A percentile compares a stretch with the other conserved stretches of the same genome.
Conservation (phyloP, 2,329 filamentous ascomycete genomes). For the Neofusicoccum cordaticola region DNA sequence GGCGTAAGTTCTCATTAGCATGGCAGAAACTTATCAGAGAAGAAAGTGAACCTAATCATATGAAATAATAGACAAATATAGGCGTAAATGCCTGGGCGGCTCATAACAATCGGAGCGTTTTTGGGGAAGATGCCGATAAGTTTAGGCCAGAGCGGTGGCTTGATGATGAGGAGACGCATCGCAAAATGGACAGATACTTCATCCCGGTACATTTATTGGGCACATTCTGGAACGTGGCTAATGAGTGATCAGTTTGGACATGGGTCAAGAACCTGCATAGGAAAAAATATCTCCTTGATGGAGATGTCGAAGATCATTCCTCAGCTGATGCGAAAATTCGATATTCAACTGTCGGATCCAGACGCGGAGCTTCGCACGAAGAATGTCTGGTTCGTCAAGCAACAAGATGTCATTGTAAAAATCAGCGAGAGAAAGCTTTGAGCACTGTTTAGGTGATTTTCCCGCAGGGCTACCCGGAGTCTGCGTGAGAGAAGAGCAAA, state of each 20-base stretch:
- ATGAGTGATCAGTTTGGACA: slow-evolving; percentile 37
- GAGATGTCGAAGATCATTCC: slow-evolving; percentile 36
- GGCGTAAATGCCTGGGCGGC: slow-evolving; percentile 40
- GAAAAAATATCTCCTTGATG: slow-evolving; percentile 35
- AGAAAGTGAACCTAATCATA: too few relatives aligned
- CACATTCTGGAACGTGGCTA: too few relatives aligned
- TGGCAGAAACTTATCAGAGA: slow-evolving; percentile 20
- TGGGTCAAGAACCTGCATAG: slow-evolving; percentile 38
- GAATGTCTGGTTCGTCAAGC: slow-evolving; percentile 3
- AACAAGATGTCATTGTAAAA: neutral
- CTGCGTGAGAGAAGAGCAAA: too few relatives aligned
- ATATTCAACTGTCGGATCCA: neutral
- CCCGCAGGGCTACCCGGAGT: too few relatives aligned
- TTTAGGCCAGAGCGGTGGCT: slow-evolving; percentile 26
- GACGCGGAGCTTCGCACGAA: neutral
- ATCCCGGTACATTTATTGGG: neutral
- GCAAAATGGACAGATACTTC: neutral
- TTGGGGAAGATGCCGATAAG: slow-evolving; percentile 30
- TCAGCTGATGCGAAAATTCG: slow-evolving; percentile 18
- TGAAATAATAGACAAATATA: slow-evolving; percentile 25
- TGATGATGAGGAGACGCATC: slow-evolving; percentile 6
- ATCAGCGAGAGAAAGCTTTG: too few relatives aligned
- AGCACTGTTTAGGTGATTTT: too few relatives aligned
- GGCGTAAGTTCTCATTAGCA: slow-evolving; percentile 20
- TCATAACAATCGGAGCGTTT: slow-evolving; percentile 35